Conservation (phyloP, 2,329 filamentous ascomycete species). For the Aspergillus sp. region DNA sequence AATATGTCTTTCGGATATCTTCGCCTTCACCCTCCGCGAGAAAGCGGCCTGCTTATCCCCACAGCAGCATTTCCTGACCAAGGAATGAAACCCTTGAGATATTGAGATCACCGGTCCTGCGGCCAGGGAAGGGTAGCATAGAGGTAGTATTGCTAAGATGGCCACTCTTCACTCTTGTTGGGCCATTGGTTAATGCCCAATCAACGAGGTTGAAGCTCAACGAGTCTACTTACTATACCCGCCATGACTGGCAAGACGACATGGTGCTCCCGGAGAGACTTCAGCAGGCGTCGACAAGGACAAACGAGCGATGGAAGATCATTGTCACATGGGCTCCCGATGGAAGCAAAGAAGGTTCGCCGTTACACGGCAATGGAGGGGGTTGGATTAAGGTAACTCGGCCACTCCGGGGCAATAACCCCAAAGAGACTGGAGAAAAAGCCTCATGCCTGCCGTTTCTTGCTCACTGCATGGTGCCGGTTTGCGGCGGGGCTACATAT, state of each 20-base stretch:
- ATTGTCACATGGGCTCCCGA: slow-evolving; percentile 8
- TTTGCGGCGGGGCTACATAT: slow-evolving; percentile 1
- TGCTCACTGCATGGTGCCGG: not conserved
- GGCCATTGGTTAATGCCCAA: not conserved
- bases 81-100: not conserved
- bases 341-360: not conserved
- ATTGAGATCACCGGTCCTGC: not conserved
- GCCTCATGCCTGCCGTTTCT: not conserved
- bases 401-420: not conserved
- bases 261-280: not conserved
- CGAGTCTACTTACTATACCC: not conserved
- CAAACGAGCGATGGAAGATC: not conserved
- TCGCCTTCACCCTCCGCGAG: not conserved
- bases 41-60: not conserved
- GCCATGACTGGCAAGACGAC: not conserved
- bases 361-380: slow-evolving; percentile 8
- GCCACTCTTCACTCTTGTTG: not conserved
- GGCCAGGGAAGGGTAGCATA: not conserved
- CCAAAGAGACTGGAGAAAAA: not conserved
- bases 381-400: slow-evolving; percentile 4
- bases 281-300: not conserved
- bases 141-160: not conserved
- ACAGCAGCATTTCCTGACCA: not conserved
- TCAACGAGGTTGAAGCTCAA: not conserved
- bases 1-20: not conserved